Evolutionary conservation across 257 asterid species (phyloP), one percentile per base, ranked within the genome.

Genomic region (Rauvolfia tetraphylla): DNA sequence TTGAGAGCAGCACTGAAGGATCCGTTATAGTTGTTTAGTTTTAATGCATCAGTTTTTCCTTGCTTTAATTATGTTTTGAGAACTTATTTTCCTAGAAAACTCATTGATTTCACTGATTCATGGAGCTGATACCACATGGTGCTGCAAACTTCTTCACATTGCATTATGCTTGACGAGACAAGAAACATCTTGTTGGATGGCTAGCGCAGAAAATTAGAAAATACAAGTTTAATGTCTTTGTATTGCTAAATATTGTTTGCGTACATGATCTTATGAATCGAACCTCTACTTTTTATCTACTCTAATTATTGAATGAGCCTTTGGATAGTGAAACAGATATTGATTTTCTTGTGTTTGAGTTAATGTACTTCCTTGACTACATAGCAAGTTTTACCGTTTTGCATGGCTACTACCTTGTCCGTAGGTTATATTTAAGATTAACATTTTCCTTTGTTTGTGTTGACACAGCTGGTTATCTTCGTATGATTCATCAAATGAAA

Each of bases 381-480:
- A 1, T 22, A 36, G 46, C 65, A 11, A 46, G 27, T 70, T 6
- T 67, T 42, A 15, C 73, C 25, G 12, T 14, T 36, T 7, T 36
- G 48, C 48, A 14, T 34, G 67, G 31, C 15, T 61, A 18, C 29
- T 41, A 51, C 8, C 46, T 57, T n/a, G 15, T 44, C 48, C 33
- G 31, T 56, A 1, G 56, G 29, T 54, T 42, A 41, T 42, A 54
- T 22, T 66, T 38, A 36, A 22, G n/a, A 75, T 46, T 59, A 23
- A 53, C 38, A 34, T 7, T 58, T 77, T 65, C 22, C 69, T 73
- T 69, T 62, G 68, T 69, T 71, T 29, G 67, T 86, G 59, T 77
- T 81, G 79, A 79, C 75, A 77, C 89, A 95, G 98, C 91, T 80
- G 98, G 98, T 79, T 95, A 95, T 88, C 96, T 95, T 66, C 87